These are phyloP conservation scores for Colletotrichum phormii DNA, from an alignment of 2,329 filamentous ascomycete species.

Conservation along the genomic window DNA sequence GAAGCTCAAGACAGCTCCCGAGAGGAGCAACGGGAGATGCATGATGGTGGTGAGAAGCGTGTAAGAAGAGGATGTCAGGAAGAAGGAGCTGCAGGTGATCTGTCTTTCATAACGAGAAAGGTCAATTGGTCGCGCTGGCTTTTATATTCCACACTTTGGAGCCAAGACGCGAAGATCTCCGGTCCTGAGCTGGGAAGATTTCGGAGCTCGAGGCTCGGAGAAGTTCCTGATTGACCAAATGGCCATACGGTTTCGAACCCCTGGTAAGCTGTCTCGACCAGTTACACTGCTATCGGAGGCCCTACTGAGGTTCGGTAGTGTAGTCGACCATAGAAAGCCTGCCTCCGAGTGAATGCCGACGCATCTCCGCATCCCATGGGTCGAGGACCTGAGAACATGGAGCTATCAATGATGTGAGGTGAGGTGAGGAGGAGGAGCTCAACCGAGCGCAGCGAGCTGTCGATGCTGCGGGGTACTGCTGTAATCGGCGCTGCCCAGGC, in stretches of 20 bases:
- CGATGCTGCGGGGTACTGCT: conserved; percentile 25
- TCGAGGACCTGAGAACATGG: not conserved
- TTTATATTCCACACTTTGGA: conserved; percentile 12
- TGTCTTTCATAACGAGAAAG: not conserved
- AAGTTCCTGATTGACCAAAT: conserved; percentile 27
- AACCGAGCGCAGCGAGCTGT: not conserved
- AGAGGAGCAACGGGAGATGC: conserved; percentile 20
- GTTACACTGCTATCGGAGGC: not conserved
- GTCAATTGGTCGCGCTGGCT: not conserved
- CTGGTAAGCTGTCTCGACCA: not conserved
- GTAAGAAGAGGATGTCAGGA: not conserved
- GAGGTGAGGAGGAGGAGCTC: too few relatives aligned
- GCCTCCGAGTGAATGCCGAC: conserved; percentile 31
- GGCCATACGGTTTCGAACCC: not conserved
- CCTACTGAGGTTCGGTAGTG: not conserved
- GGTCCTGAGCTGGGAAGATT: not conserved
- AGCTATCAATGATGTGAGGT: not conserved
- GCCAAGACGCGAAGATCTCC: conserved; percentile 6
- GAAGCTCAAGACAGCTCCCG: conserved; percentile 15
- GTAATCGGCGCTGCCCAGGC: conserved; percentile 3
- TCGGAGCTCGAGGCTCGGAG: not conserved
- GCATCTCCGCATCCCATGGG: conserved; percentile 21
- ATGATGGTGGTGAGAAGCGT: not conserved
- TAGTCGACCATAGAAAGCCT: not conserved
- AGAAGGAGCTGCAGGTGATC: not conserved